These are phyloP conservation scores for Auricularia heimuer DNA, from an alignment of 768 basidiomycete genomes.

Conservation along the genomic window DNA sequence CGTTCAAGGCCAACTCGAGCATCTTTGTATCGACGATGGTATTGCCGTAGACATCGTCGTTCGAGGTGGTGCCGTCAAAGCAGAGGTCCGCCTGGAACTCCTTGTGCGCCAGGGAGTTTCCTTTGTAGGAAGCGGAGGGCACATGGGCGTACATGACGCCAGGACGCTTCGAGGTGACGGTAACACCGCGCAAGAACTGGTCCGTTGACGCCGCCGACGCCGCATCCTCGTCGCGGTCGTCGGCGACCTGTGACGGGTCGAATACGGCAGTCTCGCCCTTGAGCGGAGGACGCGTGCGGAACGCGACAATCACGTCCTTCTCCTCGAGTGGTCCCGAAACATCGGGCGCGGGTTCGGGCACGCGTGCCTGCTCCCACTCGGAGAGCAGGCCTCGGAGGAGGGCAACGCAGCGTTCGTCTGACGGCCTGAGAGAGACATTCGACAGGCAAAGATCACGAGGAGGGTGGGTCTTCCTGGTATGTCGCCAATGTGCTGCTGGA, in stretches of 20 bases:
- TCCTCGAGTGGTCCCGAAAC: neutral
- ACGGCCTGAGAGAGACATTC: neutral
- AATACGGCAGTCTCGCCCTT: constrained; percentile 15
- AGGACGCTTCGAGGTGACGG: constrained; percentile 21
- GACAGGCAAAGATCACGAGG: no score
- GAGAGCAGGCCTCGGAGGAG: neutral
- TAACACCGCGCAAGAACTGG: constrained; percentile 24
- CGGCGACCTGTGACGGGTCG: constrained; percentile 2
- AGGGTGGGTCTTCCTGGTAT: no score
- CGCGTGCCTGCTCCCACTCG: neutral
- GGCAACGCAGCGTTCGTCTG: neutral
- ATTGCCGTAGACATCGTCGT: constrained; percentile 27
- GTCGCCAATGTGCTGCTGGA: no score
- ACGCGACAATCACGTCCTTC: constrained; percentile 26
- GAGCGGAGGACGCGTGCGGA: constrained; percentile 26
- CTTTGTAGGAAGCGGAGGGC: constrained; percentile 27
- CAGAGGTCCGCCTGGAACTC: constrained; percentile 24
- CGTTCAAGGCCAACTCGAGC: constrained; percentile 20
- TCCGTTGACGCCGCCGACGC: neutral
- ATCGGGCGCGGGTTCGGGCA: neutral
- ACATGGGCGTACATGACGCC: constrained; percentile 26
- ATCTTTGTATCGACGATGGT: constrained; percentile 23
- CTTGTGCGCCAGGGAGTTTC: constrained; percentile 26
- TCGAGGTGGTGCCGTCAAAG: constrained; percentile 22
- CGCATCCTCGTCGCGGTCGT: constrained; percentile 8